Base-by-base conservation (phyloP, 805 yeast genomes). In the Candida glaebosa region DNA sequence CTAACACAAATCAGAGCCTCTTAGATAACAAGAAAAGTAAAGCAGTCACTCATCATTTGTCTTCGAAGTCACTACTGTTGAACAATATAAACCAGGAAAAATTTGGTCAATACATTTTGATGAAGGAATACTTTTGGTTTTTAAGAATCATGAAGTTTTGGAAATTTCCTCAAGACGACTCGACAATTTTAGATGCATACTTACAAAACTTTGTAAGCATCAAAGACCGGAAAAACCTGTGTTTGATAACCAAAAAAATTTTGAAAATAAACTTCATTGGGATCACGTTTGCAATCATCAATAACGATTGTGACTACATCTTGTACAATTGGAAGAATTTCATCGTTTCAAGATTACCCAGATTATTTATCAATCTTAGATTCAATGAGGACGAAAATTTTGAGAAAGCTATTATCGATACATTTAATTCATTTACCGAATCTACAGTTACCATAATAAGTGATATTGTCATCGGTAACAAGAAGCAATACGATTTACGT, bases 301-400 rank as follows among this genome's bases (percentile, higher is more conserved):
- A 39, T 33, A 47, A 51, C n/a, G 60, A 54, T 14, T 44, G 52
- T 5, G 44, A 51, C 3, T 62, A 54, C 39, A 51, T 65, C 12
- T 38, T 52, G 5, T 59, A 57, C 48, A 66, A 64, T 46, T 67
- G 69, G 67, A 52, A 54, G 34, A 67, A 58, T 41, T 69, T 59
- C 42, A 51, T 69, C 4, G 48, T 60, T 3, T 53, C 67, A 12
- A 46, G 59, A 30, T 32, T 67, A 6, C 65, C 69, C 2, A 42
- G 42, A 5, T 45, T 62, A 8, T 40, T 67, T 7, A 44, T 52
- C 14, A 39, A 41, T 9, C 50, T 55, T 14, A 53, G 53, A 37
- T 31, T 47, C 14, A 38, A 22, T 25, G 25, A 26, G 2, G 36
- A 35, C 14, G 53, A 49, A 28, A 37, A 47, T 19, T 24, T 54